These are phyloP conservation scores for Bruguiera gymnorhiza DNA, from an alignment of 345 rosid species.

Conservation along the genomic window DNA sequence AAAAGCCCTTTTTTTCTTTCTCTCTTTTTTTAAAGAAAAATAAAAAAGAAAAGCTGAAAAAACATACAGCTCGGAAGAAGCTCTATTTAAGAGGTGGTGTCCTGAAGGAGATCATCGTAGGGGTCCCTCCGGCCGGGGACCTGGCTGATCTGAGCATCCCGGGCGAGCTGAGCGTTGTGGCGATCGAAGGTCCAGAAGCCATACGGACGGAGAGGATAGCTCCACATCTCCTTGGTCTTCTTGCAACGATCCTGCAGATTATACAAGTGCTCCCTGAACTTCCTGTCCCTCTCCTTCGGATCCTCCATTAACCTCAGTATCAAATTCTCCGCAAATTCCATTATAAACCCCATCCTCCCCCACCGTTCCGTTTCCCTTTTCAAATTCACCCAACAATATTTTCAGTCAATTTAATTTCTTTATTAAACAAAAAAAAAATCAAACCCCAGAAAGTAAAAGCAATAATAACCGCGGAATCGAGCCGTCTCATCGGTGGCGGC, in stretches of 20 bases:
- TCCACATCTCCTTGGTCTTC: constrained; percentile 98
- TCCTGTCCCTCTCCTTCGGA: constrained; percentile 84
- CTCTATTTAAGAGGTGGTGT: not conserved
- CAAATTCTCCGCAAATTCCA: constrained; percentile 94
- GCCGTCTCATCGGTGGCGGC: too few relatives aligned
- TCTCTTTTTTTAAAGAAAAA: too few relatives aligned
- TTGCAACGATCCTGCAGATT: constrained; percentile 63
- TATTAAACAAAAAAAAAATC: too few relatives aligned
- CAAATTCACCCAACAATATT: too few relatives aligned
- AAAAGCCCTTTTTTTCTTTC: too few relatives aligned
- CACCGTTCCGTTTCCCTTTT: too few relatives aligned
- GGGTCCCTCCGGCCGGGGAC: constrained; percentile 94
- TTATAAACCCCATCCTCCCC: constrained; percentile 65
- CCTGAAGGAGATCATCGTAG: constrained; percentile 77
- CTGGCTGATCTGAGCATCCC: constrained; percentile 98
- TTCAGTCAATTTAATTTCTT: too few relatives aligned
- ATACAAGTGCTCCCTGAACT: constrained; percentile 75
- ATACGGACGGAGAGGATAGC: constrained; percentile 85
- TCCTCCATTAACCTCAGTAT: constrained; percentile 90
- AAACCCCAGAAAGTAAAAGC: too few relatives aligned
- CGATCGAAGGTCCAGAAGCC: constrained; percentile 98
- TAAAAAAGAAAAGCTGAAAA: too few relatives aligned
- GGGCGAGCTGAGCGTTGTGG: constrained; percentile 83
- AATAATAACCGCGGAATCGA: too few relatives aligned
- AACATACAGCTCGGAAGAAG: too few relatives aligned